Conservation (phyloP, 192 early-diverging fungal genomes). For the Martensiomyces pterosporus region DNA sequence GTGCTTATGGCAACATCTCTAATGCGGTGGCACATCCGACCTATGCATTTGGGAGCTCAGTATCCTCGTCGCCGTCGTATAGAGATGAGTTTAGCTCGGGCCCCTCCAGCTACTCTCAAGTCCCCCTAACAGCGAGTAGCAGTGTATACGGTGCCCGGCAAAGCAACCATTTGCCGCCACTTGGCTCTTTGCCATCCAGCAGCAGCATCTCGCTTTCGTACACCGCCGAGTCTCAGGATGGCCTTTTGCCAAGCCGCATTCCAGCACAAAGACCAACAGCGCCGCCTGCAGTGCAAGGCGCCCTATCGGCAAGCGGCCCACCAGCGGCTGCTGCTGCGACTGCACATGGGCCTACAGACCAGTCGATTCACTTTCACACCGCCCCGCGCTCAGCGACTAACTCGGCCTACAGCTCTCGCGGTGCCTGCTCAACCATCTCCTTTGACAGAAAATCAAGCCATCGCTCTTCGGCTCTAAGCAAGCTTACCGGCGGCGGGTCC, state of each 20-base stretch:
- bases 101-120: too few relatives aligned
- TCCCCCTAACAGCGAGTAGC: too few relatives aligned
- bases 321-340: conserved; percentile 1
- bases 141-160: too few relatives aligned
- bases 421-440: conserved; percentile 11
- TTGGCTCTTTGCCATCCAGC: conserved; percentile 13
- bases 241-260: not conserved
- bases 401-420: not conserved
- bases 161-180: too few relatives aligned
- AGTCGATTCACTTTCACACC: not conserved
- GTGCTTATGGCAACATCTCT: too few relatives aligned
- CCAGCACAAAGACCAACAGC: too few relatives aligned
- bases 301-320: too few relatives aligned
- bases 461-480: conserved; percentile 3
- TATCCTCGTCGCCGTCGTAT: conserved; percentile 5
- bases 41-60: too few relatives aligned
- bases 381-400: not conserved
- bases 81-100: too few relatives aligned
- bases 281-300: too few relatives aligned
- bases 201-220: conserved; percentile 14
- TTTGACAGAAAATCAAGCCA: conserved; percentile 15
- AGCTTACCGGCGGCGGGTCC: too few relatives aligned
- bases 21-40: too few relatives aligned
- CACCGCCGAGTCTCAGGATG: conserved; percentile 13
- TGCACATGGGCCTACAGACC: not conserved